Evolutionary conservation across 192 early-diverging fungal genomes (phyloP).

Genomic region (Chytriomyces sp.): DNA sequence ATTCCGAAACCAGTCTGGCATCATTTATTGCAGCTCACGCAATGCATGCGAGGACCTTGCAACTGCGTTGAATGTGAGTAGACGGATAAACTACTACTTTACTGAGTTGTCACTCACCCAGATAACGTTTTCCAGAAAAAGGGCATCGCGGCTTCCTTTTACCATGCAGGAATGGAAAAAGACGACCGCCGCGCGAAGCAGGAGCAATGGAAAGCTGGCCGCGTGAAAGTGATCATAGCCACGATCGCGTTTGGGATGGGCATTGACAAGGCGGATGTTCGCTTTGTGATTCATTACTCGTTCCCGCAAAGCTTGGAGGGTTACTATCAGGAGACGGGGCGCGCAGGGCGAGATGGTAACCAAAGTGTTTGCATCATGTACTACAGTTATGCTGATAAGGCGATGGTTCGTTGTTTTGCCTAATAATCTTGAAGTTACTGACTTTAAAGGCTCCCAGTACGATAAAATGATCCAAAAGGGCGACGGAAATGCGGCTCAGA

Average conservation of each 20-base stretch:
- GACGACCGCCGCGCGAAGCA: constrained; percentile 78
- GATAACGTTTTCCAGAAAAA: constrained; percentile 34
- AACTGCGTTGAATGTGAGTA: constrained; percentile 58
- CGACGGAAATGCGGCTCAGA: constrained; percentile 80
- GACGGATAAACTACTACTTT: background rate
- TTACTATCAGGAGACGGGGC: constrained; percentile 96
- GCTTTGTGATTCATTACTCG: constrained; percentile 92
- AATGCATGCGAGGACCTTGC: constrained; percentile 81
- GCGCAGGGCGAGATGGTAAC: constrained; percentile 92
- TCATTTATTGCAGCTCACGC: constrained; percentile 88
- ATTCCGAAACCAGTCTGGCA: constrained; percentile 62
- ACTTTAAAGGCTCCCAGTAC: constrained; percentile 38
- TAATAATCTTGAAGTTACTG: constrained; percentile 2
- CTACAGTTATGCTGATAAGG: constrained; percentile 77
- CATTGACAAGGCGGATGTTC: constrained; percentile 94
- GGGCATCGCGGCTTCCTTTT: constrained; percentile 69
- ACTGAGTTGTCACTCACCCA: background rate
- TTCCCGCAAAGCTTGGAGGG: constrained; percentile 90
- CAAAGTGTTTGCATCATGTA: constrained; percentile 82
- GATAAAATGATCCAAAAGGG: constrained; percentile 79
- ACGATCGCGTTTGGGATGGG: constrained; percentile 98
- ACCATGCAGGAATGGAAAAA: constrained; percentile 86
- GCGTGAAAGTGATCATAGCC: constrained; percentile 83
- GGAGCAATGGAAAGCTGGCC: constrained; percentile 76
- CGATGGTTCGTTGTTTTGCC: constrained; percentile 40